Conservation (phyloP, 257 asterid species). For the Oldenlandia corymbosa region DNA sequence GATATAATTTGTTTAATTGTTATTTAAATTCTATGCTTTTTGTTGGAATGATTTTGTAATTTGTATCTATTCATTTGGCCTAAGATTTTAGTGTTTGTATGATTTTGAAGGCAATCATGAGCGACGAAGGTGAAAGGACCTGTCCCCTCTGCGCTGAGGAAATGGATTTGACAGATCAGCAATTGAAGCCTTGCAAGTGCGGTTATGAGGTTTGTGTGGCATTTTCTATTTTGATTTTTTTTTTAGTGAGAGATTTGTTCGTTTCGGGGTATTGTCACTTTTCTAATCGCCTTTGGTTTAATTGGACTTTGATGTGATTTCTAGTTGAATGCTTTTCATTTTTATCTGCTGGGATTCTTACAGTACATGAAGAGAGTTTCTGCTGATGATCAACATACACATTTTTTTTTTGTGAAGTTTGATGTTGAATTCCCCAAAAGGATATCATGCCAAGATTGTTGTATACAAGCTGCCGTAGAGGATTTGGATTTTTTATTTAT, state of each 20-base stretch:
- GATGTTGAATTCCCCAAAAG: not conserved
- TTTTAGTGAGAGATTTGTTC: not conserved
- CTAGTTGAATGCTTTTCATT: too few relatives aligned
- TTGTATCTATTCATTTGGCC: not conserved
- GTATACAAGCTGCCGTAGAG: not conserved
- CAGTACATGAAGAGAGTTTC: too few relatives aligned
- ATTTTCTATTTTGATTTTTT: not conserved
- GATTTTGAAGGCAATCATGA: constrained; percentile 53
- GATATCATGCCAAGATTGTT: too few relatives aligned
- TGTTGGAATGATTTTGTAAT: not conserved
- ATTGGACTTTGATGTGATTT: too few relatives aligned
- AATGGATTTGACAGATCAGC: constrained; percentile 99
- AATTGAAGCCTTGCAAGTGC: constrained; percentile 96
- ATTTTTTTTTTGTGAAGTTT: too few relatives aligned
- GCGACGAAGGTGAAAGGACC: constrained; percentile 83
- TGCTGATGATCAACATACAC: too few relatives aligned
- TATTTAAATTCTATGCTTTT: not conserved
- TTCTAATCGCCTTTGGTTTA: too few relatives aligned
- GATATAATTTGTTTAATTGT: not conserved
- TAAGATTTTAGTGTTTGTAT: not conserved
- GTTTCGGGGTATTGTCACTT: too few relatives aligned
- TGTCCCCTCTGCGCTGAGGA: constrained; percentile 99
- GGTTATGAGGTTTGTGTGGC: constrained; percentile 69
- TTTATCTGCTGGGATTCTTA: too few relatives aligned
- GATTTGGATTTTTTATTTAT: not conserved